Evolutionary conservation across 2,329 filamentous ascomycete genomes (phyloP), one percentile per base, ranked within the genome.

Genomic region (Epichloe sylvatica): DNA sequence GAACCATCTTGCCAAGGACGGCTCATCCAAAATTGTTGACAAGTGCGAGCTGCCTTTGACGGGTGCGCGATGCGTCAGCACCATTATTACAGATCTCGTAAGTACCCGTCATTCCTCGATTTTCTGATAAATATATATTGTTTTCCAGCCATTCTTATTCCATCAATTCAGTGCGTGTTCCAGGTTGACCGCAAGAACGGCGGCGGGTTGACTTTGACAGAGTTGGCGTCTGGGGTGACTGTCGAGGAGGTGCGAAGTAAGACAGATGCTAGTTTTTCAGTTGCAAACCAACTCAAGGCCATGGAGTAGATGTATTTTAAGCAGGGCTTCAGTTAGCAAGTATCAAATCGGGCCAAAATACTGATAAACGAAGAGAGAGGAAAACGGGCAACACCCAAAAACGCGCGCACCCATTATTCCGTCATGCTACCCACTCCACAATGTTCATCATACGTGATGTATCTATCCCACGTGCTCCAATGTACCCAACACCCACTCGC

Each of bases 51-150:
- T 86, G 60, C 82, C 82, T 1, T 62, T 86, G 58, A 86, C 82
- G 0, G 82, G 82, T 1, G 78, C 77, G 36, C 69, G 71, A 36
- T 78, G 80, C n/a, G 81, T 84, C 7, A 83, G 79, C 69, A 83
- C 80, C 3, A 83, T 86, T 51, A 84, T 85, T 51, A 86, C 81
- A 0, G 82, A 92, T 56, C 64, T 91, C 61, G 81, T 82, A 62
- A 68, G 78, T 73, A 34, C 3, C 3, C 2, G 19, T 25, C 33
- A 33, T 46, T 38, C 21, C 8, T 8, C 19, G 4, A 5, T n/a
- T 6, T 11, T 15, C 30, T 2, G 30, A 11, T 4, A 30, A 3
- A 30, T 11, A 3, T 3, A 30, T 9, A 11, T 30, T 11, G 3
- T 30, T 11, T 30, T 30, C 3, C 30, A 30, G 30, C 39, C 23